Base-by-base conservation (phyloP, 495 filamentous ascomycete genomes). In the Trichoderma orchidacearum region DNA sequence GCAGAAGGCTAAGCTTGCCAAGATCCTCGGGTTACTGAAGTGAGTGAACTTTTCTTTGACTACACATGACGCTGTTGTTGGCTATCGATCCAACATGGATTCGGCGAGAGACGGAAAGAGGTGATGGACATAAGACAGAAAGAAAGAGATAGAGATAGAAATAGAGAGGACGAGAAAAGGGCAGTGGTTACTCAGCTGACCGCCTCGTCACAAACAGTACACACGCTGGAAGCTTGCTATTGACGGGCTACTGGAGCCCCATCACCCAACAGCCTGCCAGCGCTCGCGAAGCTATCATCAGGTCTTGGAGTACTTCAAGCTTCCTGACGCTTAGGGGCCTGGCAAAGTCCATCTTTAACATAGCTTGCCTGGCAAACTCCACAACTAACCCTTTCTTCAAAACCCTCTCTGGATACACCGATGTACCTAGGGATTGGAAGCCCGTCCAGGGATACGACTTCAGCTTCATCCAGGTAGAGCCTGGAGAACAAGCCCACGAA, bases 161-260 rank as follows among this genome's bases (percentile, higher is more conserved):
- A n/a, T n/a, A n/a, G n/a, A n/a, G n/a, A n/a, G n/a, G 18, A 15
- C 18, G 4, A 18, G 7, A 12, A 25, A 32, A 15, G 30, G 8
- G 27, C 29, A 8, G 45, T n/a, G n/a, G n/a, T n/a, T n/a, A 23
- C 1, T 30, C 8, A 56, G 23, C 58, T 64, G 30, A 62, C 51
- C 32, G 8, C 28, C 35, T 25, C 13, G 18, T 36, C 30, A 21
- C 27, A 52, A 7, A 41, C 63, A 91, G 85, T 58, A 86, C 85
- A 29, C 76, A 76, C n/a, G 69, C 81, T 0, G 87, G 86, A 8
- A 88, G 82, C 31, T 64, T 88, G 15, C 66, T 87, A 15, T 66
- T 84, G 18, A 90, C 86, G 0, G 85, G 85, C 23, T 81, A 80
- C 23, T 71, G 72, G 30, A 83, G 75, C 1, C 79, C 80, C 0